Evolutionary conservation across 768 basidiomycete species (phyloP).

Genomic region (Lyophyllum decastes): DNA sequence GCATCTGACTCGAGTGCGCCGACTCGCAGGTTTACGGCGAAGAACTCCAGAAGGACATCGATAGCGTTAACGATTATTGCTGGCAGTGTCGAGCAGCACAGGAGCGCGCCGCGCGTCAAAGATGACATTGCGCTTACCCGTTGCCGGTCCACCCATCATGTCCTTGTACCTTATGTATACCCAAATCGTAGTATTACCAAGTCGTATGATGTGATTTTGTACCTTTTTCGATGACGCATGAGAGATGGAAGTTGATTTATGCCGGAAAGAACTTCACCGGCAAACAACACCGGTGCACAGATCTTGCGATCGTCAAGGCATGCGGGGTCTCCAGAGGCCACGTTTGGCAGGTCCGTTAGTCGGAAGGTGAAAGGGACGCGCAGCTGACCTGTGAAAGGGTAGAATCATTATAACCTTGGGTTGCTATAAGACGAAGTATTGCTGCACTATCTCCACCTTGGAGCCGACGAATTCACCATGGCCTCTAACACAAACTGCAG

Average conservation of each 20-base stretch:
- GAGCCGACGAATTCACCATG: background rate
- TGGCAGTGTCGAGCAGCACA: slow-evolving; percentile 67
- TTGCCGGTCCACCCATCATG: background rate
- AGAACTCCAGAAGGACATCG: slow-evolving; percentile 70
- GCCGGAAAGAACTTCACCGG: slow-evolving; percentile 9
- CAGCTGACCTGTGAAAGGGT: slow-evolving; percentile 9
- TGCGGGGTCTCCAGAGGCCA: slow-evolving; percentile 8
- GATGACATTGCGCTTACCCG: background rate
- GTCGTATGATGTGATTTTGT: slow-evolving; percentile 15
- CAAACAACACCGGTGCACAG: slow-evolving; percentile 2
- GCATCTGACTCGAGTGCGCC: background rate
- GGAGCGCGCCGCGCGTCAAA: slow-evolving; percentile 32
- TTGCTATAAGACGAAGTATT: background rate
- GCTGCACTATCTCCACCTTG: background rate
- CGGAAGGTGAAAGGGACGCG: background rate
- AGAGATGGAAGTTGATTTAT: slow-evolving; percentile 2
- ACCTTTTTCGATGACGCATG: slow-evolving; percentile 20
- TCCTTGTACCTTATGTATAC: slow-evolving; percentile 15
- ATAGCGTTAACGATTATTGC: slow-evolving; percentile 72
- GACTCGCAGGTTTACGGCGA: slow-evolving; percentile 59
- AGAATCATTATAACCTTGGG: background rate
- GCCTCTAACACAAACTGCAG: background rate
- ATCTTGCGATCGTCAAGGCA: slow-evolving; percentile 6
- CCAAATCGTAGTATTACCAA: slow-evolving; percentile 4
- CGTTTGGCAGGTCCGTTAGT: slow-evolving; percentile 7